Base-by-base conservation (phyloP, 2,329 filamentous ascomycete species). In the Trichoderma atrobrunneum region DNA sequence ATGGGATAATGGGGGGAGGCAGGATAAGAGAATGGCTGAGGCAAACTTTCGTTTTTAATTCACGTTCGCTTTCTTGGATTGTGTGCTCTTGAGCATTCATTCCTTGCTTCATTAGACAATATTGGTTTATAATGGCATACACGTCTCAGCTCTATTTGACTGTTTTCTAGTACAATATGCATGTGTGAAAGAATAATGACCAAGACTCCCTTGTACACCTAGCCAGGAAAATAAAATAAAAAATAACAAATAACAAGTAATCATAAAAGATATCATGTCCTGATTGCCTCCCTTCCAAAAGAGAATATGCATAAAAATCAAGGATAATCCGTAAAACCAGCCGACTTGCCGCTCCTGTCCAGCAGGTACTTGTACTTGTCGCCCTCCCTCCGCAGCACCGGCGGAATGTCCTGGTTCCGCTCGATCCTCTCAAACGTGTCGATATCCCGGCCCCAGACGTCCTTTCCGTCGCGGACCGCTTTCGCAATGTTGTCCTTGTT, bases 351-450 rank as follows among this genome's bases (percentile, higher is more conserved):
- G 73, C 86, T 82, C 72, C 86, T 79, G 73, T 84, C 79, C 21
- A 85, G 71, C 78, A 87, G 77, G 74, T 87, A 87, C 12, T 76
- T 75, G 74, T 85, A 87, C 32, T 80, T 81, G 10, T 82, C 79
- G 6, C 75, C 75, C 34, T 84, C 78, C 6, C 78, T 76, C 14
- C 81, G 75, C 73, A 90, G 75, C 61, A 86, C 84, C n/a, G 72
- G 67, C 5, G 88, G 89, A 65, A 90, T 76, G 74, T 91, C 88
- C 60, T 74, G 74, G 71, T 89, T 89, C 36, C 82, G 77, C 3
- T 87, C 83, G 18, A 89, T 78, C 65, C 83, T 81, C 7, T 83
- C 80, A 74, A 87, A 90, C 8, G 78, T 76, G 74, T 90, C 82
- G 2, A 77, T 79, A 28, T 80, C 74, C 24, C 88, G 82, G 18